Base-by-base conservation (phyloP, 257 asterid species). In the Nemophila menziesii region DNA sequence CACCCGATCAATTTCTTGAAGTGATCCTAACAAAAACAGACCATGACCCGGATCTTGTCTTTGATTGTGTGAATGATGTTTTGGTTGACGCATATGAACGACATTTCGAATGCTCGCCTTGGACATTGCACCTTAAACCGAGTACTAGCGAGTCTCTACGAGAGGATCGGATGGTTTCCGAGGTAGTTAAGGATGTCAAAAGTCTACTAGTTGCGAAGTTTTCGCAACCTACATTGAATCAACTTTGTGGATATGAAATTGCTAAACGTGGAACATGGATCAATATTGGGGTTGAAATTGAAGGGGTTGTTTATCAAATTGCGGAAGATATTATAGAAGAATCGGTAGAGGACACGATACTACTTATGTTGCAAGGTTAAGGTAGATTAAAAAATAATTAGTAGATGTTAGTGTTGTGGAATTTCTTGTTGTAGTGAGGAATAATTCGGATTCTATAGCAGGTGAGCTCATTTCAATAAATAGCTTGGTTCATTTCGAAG, bases 61-160 rank as follows among this genome's bases (percentile, higher is more conserved):
- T 83, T 16, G 86, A 87, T 52, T 80, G 55, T 50, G 72, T 78
- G 27, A 72, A 80, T n/a, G n/a, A n/a, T n/a, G n/a, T n/a, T 20
- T 44, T 87, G 19, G 12, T 60, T 33, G 71, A 71, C 47, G 49
- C 69, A 46, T 58, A 66, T 57, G 24, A 44, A 39, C 58, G 20
- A 42, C 61, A 64, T 19, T 60, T 70, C 60, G 54, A 66, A 54
- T 57, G 48, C 46, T 48, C 71, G 45, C 67, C 65, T 15, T 60
- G 71, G 83, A 61, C 61, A 49, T 49, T 69, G 16, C 61, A 54
- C 59, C 38, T 54, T 33, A 54, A 60, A 43, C 77, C 74, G 48
- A 71, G 46, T 44, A 50, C 48, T 48, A 44, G 17, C 20, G 11
- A 54, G 12, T 42, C 27, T 34, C 70, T 74, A 24, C 63, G 50